Evolutionary conservation across 768 basidiomycete species (phyloP).

Genomic region (Goffeauzyma gilvescens): DNA sequence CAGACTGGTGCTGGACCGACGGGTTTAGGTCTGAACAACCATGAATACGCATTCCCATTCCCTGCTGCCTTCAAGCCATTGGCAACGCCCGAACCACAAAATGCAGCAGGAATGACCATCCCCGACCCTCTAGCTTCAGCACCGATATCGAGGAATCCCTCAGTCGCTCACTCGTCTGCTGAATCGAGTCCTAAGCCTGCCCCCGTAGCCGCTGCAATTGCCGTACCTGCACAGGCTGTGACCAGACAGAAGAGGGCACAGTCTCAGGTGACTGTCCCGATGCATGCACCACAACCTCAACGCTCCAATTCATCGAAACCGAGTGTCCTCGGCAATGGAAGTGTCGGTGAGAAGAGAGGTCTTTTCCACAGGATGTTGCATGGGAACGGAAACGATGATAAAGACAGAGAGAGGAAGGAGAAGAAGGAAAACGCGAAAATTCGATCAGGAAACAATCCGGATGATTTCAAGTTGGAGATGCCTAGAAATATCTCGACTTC

Average conservation of each 20-base stretch:
- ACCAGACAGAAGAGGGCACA: background rate
- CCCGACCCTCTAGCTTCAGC: too few relatives aligned
- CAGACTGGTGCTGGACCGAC: too few relatives aligned
- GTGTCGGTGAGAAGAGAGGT: constrained; percentile 27
- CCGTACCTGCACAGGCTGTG: background rate
- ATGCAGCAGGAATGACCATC: too few relatives aligned
- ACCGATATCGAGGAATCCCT: too few relatives aligned
- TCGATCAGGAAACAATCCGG: constrained; percentile 9
- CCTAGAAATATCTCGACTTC: constrained; percentile 10
- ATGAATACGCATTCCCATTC: too few relatives aligned
- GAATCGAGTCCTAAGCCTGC: background rate
- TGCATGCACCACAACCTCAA: constrained; percentile 10
- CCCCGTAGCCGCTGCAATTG: background rate
- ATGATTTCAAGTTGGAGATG: constrained; percentile 14
- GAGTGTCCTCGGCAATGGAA: constrained; percentile 17
- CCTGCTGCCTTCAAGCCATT: too few relatives aligned
- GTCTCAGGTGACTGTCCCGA: background rate
- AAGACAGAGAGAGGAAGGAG: constrained; percentile 11
- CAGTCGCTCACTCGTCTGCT: too few relatives aligned
- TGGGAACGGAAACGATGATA: constrained; percentile 7
- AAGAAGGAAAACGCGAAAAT: constrained; percentile 13
- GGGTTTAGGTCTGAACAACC: too few relatives aligned
- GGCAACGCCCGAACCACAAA: too few relatives aligned
- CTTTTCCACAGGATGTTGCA: constrained; percentile 32
- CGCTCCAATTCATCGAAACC: constrained; percentile 16